These are phyloP conservation scores for Botrytis cinerea DNA, from an alignment of 2,329 filamentous ascomycete species.

Conservation along the genomic window DNA sequence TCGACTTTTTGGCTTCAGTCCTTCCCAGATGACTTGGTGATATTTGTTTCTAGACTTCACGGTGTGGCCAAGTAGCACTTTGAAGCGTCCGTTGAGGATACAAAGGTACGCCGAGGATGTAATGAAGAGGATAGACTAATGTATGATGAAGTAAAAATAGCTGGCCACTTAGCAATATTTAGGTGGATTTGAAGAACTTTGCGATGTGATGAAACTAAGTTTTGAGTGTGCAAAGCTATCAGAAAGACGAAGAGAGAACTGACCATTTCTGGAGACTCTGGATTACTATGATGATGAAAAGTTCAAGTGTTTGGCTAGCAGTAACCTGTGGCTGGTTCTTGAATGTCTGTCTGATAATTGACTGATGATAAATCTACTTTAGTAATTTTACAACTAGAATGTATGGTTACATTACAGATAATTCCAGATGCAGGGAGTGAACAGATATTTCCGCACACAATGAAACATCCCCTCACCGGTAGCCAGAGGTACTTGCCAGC, in stretches of 20 bases:
- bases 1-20: slow-evolving; percentile 73
- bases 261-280: neutral
- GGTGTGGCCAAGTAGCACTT: slow-evolving; percentile 68
- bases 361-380: neutral
- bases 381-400: too few species aligned
- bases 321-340: neutral
- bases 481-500: slow-evolving; percentile 58
- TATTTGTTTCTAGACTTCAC: slow-evolving; percentile 91
- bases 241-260: neutral
- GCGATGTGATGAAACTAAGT: neutral
- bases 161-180: neutral
- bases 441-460: neutral
- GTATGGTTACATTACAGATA: too few species aligned
- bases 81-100: slow-evolving; percentile 73
- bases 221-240: too few species aligned
- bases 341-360: neutral
- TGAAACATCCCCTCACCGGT: slow-evolving; percentile 35
- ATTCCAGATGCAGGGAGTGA: too few species aligned
- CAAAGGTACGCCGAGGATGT: slow-evolving; percentile 73
- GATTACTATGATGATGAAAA: neutral
- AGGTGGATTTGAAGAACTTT: neutral
- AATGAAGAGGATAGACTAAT: slow-evolving; percentile 76
- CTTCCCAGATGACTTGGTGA: slow-evolving; percentile 80
- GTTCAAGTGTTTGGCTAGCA: neutral
- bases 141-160: slow-evolving; percentile 66